phyloP scores from a whole-genome alignment of 176 grass and related monocot genomes.

The Dactylis glomerata region DNA sequence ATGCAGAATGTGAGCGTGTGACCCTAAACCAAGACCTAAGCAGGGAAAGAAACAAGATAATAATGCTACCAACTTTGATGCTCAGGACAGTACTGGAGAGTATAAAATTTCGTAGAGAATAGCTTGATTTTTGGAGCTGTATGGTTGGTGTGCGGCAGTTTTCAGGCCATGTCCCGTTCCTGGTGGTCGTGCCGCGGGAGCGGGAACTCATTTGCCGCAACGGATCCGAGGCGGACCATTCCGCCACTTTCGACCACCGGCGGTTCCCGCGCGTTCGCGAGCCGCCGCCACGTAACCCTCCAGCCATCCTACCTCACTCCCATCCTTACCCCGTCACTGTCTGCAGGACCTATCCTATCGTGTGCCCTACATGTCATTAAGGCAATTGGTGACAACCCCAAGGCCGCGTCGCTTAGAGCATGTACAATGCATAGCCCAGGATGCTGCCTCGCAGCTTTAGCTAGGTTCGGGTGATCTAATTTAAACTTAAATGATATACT shows the following conservation, averaged over 20 bases:
- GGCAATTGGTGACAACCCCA: rapidly evolving
- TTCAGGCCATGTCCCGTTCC: background rate
- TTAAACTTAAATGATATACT: too few species aligned
- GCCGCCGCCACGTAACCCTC: slow-evolving; percentile 34
- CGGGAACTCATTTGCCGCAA: background rate
- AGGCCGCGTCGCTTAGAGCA: too few species aligned
- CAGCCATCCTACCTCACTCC: background rate
- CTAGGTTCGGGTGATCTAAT: too few species aligned
- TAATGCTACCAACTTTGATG: background rate
- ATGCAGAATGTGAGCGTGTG: background rate
- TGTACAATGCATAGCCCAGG: too few species aligned
- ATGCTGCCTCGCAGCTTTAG: too few species aligned
- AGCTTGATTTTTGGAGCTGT: background rate
- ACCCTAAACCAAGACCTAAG: background rate
- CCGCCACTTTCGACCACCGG: slow-evolving; percentile 44
- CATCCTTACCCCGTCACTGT: rapidly evolving
- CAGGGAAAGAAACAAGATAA: background rate
- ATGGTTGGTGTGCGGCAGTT: background rate
- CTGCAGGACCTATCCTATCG: rapidly evolving
- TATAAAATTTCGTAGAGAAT: background rate
- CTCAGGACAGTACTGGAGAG: background rate
- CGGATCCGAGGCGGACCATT: slow-evolving; percentile 43
- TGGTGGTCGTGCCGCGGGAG: slow-evolving; percentile 7
- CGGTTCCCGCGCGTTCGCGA: slow-evolving; percentile 32
- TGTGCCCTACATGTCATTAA: background rate